These are phyloP conservation scores for Blastomyces gilchristii DNA, from an alignment of 2,329 filamentous ascomycete genomes.

Conservation along the genomic window DNA sequence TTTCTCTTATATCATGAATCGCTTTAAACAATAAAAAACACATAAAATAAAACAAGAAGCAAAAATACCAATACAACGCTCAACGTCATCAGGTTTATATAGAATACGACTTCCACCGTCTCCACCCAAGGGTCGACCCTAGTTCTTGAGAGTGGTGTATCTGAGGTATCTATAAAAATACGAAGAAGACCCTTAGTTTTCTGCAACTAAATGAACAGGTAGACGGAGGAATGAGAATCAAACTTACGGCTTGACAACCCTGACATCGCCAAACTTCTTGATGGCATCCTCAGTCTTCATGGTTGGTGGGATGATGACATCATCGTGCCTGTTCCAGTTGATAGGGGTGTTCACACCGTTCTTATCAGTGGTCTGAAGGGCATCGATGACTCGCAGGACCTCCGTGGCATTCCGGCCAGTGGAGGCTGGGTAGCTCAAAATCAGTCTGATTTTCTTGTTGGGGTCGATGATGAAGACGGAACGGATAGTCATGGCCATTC, in stretches of 20 bases:
- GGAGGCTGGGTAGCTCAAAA: constrained; percentile 83
- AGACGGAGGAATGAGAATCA: neutral
- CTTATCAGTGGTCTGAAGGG: constrained; percentile 74
- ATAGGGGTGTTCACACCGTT: constrained; percentile 81
- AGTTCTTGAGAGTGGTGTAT: constrained; percentile 28
- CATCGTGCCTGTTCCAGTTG: constrained; percentile 79
- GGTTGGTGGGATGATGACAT: constrained; percentile 80
- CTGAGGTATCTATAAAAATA: constrained; percentile 25
- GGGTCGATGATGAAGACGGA: constrained; percentile 93
- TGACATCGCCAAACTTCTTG: constrained; percentile 70
- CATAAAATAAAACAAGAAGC: neutral
- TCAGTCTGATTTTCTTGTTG: constrained; percentile 83
- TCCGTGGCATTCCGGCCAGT: constrained; percentile 76
- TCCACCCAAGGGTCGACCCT: neutral
- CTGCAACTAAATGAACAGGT: neutral
- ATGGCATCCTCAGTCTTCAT: constrained; percentile 77
- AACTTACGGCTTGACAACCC: constrained; percentile 48
- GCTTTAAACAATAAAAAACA: neutral
- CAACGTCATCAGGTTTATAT: constrained; percentile 3
- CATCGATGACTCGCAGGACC: constrained; percentile 69
- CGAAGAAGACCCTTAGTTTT: neutral
- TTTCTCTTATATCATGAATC: neutral
- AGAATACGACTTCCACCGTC: neutral
- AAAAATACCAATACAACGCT: neutral
- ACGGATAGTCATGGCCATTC: constrained; percentile 83